Conservation (phyloP, 2,329 filamentous ascomycete species). For the Ploettnerulaceae sp. region DNA sequence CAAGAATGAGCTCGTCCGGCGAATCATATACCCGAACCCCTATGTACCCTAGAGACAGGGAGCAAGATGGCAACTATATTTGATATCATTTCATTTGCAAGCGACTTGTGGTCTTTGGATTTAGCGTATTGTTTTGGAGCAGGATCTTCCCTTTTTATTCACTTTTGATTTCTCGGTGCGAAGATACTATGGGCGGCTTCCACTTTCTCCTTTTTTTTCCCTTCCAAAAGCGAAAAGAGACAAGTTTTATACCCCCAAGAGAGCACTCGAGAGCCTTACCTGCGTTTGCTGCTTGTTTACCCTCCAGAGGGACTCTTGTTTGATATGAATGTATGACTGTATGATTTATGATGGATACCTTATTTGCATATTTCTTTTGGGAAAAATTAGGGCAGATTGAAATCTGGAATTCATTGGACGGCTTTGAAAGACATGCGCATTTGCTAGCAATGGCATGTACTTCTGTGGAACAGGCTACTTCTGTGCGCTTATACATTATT, state of each 20-base stretch:
- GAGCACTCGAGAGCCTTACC: constrained; percentile 21
- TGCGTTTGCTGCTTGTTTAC: constrained; percentile 10
- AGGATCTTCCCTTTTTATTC: constrained; percentile 19
- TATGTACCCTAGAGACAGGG: constrained; percentile 12
- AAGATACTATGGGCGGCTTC: constrained; percentile 22
- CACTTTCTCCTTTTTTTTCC: constrained; percentile 20
- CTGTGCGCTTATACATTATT: constrained; percentile 21
- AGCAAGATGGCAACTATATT: constrained; percentile 8
- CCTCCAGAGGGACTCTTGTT: constrained; percentile 21
- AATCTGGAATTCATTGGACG: constrained; percentile 12
- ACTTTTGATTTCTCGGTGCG: constrained; percentile 18
- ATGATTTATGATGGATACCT: constrained; percentile 32
- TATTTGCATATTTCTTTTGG: constrained; percentile 5
- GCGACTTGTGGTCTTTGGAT: constrained; percentile 20
- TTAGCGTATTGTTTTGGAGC: constrained; percentile 22
- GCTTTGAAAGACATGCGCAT: constrained; percentile 22
- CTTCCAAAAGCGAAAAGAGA: constrained; percentile 22
- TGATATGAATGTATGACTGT: constrained; percentile 32
- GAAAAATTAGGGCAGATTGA: constrained; percentile 10
- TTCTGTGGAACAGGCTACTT: constrained; percentile 6
- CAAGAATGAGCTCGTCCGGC: constrained; percentile 23
- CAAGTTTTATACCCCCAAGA: constrained; percentile 29
- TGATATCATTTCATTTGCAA: constrained; percentile 20
- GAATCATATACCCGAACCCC: constrained; percentile 25
- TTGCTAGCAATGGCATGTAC: constrained; percentile 31